A percentile compares a stretch with the other conserved stretches of the same genome.
phyloP scores from a whole-genome alignment of 192 early-diverging fungal species.

The Radiomyces spectabilis region DNA sequence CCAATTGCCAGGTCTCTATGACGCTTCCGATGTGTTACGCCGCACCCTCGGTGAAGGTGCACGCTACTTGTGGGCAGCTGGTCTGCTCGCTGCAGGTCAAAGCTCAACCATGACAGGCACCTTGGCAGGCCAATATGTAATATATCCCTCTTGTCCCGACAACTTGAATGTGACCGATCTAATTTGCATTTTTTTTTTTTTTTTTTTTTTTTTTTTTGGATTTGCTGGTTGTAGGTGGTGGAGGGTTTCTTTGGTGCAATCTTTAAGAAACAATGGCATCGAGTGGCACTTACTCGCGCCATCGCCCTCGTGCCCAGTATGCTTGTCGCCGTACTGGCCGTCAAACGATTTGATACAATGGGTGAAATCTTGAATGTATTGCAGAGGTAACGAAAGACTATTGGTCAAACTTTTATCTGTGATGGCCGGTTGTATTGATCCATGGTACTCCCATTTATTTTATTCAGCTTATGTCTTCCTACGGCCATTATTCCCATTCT shows the following conservation, averaged over 20 bases:
- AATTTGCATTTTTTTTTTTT: too few relatives aligned
- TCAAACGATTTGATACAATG: slow-evolving; percentile 50
- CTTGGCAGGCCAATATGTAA: slow-evolving; percentile 81
- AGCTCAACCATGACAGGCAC: slow-evolving; percentile 85
- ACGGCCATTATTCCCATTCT: slow-evolving; percentile 57
- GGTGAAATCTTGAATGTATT: slow-evolving; percentile 64
- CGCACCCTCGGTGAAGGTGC: slow-evolving; percentile 57
- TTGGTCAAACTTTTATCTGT: background rate
- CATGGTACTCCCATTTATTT: background rate
- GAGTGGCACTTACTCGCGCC: slow-evolving; percentile 51
- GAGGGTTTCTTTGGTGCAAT: slow-evolving; percentile 72
- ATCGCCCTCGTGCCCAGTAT: slow-evolving; percentile 60
- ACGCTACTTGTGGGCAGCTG: slow-evolving; percentile 72
- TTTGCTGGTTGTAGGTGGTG: slow-evolving; percentile 46
- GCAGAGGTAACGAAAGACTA: slow-evolving; percentile 34
- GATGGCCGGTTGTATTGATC: background rate
- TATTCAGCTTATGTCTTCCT: slow-evolving; percentile 48
- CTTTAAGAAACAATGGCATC: slow-evolving; percentile 52
- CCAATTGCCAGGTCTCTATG: slow-evolving; percentile 48
- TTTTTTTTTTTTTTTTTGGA: too few relatives aligned
- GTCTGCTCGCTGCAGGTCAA: slow-evolving; percentile 76
- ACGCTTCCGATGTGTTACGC: slow-evolving; percentile 50
- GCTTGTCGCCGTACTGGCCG: slow-evolving; percentile 52
- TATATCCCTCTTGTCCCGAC: too few relatives aligned
- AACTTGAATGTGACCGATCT: too few relatives aligned